A percentile compares a stretch with the other conserved stretches of the same genome.
These are phyloP conservation scores for Orychophragmus violaceus DNA, from an alignment of 345 rosid species.

Conservation along the genomic window DNA sequence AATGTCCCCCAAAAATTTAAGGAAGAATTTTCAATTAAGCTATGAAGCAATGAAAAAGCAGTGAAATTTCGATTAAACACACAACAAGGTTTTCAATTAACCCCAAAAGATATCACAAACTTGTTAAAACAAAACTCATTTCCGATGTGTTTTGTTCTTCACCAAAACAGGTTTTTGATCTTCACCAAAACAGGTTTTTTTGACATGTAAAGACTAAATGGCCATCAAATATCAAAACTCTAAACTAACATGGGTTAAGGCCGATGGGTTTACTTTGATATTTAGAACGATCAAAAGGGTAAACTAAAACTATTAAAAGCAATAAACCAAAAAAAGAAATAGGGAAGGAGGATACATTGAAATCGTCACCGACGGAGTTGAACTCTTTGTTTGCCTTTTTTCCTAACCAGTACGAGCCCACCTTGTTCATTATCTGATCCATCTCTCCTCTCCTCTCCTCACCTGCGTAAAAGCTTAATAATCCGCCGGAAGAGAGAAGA, in stretches of 20 bases:
- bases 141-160: background rate
- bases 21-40: slow-evolving; percentile 13
- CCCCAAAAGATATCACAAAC: background rate
- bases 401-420: slow-evolving; percentile 83
- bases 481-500: background rate
- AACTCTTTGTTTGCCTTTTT: slow-evolving; percentile 72
- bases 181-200: slow-evolving; percentile 1
- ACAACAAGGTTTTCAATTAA: background rate
- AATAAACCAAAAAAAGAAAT: background rate
- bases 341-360: slow-evolving; percentile 40
- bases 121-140: background rate
- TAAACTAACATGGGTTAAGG: background rate
- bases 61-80: background rate
- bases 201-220: background rate
- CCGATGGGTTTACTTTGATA: background rate
- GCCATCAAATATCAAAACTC: background rate
- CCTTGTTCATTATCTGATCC: slow-evolving; percentile 91
- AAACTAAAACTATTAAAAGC: background rate
- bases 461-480: background rate
- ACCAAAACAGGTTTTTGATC: background rate
- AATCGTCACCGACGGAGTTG: slow-evolving; percentile 77
- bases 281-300: background rate
- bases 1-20: background rate
- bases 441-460: slow-evolving; percentile 37
- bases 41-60: background rate